phyloP scores from a whole-genome alignment of 2,329 filamentous ascomycete species.

The Remersonia thermophila region DNA sequence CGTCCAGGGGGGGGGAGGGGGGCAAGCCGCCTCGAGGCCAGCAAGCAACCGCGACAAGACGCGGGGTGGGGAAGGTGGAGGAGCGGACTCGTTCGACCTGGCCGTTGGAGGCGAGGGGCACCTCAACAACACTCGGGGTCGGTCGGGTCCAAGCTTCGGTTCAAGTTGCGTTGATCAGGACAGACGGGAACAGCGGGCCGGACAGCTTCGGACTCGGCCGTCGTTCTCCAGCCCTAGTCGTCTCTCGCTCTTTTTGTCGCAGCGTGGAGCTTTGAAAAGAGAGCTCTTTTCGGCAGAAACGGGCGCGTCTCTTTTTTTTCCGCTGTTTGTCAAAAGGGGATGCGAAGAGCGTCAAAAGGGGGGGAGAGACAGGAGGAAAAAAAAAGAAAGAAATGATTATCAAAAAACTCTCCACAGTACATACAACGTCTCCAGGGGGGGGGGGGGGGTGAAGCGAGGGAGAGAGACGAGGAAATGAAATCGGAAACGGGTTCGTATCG shows the following conservation, averaged over 20 bases:
- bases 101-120: no score
- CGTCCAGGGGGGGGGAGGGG: constrained; percentile 9
- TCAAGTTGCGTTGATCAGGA: not conserved
- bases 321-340: constrained; percentile 12
- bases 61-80: no score
- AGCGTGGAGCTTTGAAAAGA: constrained; percentile 1
- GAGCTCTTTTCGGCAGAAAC: constrained; percentile 17
- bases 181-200: not conserved
- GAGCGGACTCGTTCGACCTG: not conserved
- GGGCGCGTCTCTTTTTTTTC: constrained; percentile 18
- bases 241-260: constrained; percentile 1
- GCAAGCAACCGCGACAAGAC: constrained; percentile 10
- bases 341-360: constrained; percentile 8
- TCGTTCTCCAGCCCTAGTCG: constrained; percentile 1
- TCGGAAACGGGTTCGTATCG: constrained; percentile 5
- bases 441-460: no score
- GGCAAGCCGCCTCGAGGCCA: no score
- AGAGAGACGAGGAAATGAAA: constrained; percentile 6
- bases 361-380: constrained; percentile 1
- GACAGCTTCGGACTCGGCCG: not conserved
- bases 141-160: not conserved
- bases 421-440: constrained; percentile 4
- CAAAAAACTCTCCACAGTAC: constrained; percentile 11
- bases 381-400: constrained; percentile 4
- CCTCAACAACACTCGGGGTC: no score